A percentile compares a stretch with the other conserved stretches of the same genome.
phyloP scores from a whole-genome alignment of 2,329 filamentous ascomycete species.

The Biscogniauxia mediterranea region DNA sequence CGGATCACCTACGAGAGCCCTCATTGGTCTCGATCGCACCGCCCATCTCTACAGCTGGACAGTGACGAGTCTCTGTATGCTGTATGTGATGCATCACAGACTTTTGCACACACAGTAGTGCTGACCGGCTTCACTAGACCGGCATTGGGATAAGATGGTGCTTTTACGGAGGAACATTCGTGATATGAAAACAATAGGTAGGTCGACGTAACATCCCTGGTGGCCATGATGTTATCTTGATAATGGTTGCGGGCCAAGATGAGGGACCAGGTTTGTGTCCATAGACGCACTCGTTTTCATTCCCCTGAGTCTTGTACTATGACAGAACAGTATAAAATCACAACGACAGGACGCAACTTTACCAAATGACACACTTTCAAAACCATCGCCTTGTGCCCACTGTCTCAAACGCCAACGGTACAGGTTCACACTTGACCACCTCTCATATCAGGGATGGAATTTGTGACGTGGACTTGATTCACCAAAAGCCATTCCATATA shows the following conservation, averaged over 20 bases:
- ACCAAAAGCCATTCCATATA: not conserved
- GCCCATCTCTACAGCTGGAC: not conserved
- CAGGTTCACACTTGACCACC: not conserved
- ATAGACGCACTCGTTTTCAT: not conserved
- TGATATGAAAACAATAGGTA: not conserved
- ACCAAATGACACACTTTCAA: not conserved
- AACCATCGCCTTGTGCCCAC: not conserved
- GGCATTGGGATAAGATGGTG: not conserved
- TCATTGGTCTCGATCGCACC: not conserved
- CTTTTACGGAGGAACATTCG: not conserved
- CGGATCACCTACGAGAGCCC: not conserved
- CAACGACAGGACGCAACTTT: not conserved
- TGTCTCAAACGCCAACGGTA: not conserved
- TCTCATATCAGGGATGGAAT: not conserved
- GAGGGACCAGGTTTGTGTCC: not conserved
- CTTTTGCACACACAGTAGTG: not conserved
- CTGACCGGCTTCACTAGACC: not conserved
- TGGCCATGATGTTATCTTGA: not conserved
- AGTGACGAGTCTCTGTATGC: not conserved
- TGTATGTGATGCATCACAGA: not conserved
- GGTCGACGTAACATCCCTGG: not conserved
- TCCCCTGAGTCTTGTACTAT: not conserved
- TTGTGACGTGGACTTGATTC: not conserved
- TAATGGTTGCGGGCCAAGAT: not conserved
- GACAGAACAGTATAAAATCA: not conserved